Base-by-base conservation (phyloP, 2,329 filamentous ascomycete species). In the Cryphonectria japonica region DNA sequence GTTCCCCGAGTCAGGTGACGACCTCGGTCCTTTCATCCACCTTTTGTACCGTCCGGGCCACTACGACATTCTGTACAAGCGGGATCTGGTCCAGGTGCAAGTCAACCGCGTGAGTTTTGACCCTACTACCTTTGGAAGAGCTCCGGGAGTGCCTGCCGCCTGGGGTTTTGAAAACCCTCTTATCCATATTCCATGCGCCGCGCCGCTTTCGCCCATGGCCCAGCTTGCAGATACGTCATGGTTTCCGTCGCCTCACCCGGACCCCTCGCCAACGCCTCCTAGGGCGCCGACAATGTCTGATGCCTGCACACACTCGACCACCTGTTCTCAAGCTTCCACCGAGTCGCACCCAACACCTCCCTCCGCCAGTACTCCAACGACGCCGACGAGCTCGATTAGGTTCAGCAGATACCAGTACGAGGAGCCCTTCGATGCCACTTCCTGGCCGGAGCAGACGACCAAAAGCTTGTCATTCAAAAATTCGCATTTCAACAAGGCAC, bases 31-130 rank as follows among this genome's bases (percentile, higher is more conserved):
- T 37, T 84, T 87, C 43, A 87, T 91, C 50, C 84, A 88, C 75
- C 83, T 87, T 72, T 86, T 85, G 78, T 95, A 83, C 87, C 90
- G 83, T 79, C 97, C 84, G 59, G 94, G 93, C 72, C 96, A 98
- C 81, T 99, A 98, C 80, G 96, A 98, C 80, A 91, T 99, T 73
- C 86, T 98, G 46, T 99, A 99, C 74, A 78, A 73, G 69, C 74
- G 72, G 78, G 68, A 71, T 77, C 66, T 61, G 74, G 52, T 46
- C 16, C 76, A 80, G 34, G 71, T 90, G 61, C 87, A 88, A 74
- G 85, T 91, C 62, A 83, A 89, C 75, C 82, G 86, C 34, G 86
- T 85, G 19, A 79, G 80, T 3, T 83, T 71, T 34, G 41, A 68
- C 14, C 71, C 71, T 19, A 52, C 69, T 19, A 60, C 65, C 14